phyloP scores from a whole-genome alignment of 2,329 filamentous ascomycete genomes.

The Apiospora kogelbergensis region DNA sequence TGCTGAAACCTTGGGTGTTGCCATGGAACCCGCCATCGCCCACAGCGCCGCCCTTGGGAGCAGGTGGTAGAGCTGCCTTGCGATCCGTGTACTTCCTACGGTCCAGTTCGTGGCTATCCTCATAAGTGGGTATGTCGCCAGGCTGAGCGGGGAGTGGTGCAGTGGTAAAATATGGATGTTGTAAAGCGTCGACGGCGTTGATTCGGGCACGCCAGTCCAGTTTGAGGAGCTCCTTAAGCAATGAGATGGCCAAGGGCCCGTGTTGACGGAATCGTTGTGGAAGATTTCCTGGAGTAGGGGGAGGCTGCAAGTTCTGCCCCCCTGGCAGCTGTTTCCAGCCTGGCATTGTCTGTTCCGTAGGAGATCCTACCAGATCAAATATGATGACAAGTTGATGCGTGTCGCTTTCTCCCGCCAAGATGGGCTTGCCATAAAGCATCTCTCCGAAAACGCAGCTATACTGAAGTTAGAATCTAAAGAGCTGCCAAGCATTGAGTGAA shows the following conservation, averaged over 20 bases:
- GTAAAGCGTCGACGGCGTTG: constrained; percentile 90
- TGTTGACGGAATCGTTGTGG: constrained; percentile 73
- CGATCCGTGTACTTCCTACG: constrained; percentile 86
- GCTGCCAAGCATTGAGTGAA: constrained; percentile 15
- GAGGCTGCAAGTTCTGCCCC: constrained; percentile 70
- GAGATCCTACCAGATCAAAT: constrained; percentile 87
- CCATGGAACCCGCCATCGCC: constrained; percentile 64
- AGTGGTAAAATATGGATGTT: constrained; percentile 88
- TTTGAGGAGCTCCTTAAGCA: constrained; percentile 79
- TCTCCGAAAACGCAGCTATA: constrained; percentile 95
- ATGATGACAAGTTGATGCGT: constrained; percentile 89
- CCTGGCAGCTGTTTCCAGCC: constrained; percentile 83
- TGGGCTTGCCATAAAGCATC: constrained; percentile 93
- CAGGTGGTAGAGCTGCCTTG: constrained; percentile 80
- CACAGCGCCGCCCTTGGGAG: constrained; percentile 87
- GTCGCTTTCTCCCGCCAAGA: constrained; percentile 87
- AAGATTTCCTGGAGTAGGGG: constrained; percentile 63
- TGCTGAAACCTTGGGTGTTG: constrained; percentile 50
- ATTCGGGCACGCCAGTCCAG: constrained; percentile 87
- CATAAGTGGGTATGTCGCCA: constrained; percentile 85
- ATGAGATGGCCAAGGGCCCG: constrained; percentile 69
- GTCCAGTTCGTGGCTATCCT: constrained; percentile 96
- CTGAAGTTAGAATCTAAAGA: constrained; percentile 17
- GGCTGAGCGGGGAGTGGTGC: constrained; percentile 77
- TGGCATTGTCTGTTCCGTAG: constrained; percentile 89